phyloP scores from a whole-genome alignment of 1,284 basidiomycete genomes.

The Apiotrichum laibachii region DNA sequence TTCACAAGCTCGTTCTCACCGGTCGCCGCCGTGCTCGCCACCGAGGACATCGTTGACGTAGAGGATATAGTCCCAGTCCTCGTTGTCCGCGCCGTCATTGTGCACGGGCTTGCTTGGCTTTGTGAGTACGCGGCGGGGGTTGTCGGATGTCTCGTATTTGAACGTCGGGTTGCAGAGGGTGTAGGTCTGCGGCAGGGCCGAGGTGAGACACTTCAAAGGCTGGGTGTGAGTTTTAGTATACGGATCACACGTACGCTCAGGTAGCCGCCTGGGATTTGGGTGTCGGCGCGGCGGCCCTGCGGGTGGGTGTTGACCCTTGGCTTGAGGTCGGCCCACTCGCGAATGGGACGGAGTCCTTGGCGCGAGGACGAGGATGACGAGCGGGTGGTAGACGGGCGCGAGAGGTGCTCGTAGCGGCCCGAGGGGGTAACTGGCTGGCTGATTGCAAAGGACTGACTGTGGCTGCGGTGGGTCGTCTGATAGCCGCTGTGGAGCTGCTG shows the following conservation, averaged over 20 bases:
- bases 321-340: slow-evolving; percentile 38
- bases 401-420: slow-evolving; percentile 7
- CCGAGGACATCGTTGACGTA: slow-evolving; percentile 96
- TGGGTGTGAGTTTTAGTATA: slow-evolving; percentile 40
- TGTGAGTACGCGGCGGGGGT: slow-evolving; percentile 88
- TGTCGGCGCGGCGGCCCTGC: slow-evolving; percentile 45
- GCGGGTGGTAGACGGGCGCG: neutral
- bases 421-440: slow-evolving; percentile 42
- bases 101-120: slow-evolving; percentile 91
- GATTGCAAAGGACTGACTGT: slow-evolving; percentile 31
- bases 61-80: slow-evolving; percentile 95
- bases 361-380: slow-evolving; percentile 8
- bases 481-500: slow-evolving; percentile 2
- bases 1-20: slow-evolving; percentile 58
- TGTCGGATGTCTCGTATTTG: slow-evolving; percentile 86
- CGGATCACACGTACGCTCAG: slow-evolving; percentile 42
- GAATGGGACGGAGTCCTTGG: slow-evolving; percentile 42
- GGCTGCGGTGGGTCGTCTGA: slow-evolving; percentile 1
- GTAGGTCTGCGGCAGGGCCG: slow-evolving; percentile 81
- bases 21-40: slow-evolving; percentile 76
- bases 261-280: slow-evolving; percentile 41
- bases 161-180: slow-evolving; percentile 88
- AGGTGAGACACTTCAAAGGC: slow-evolving; percentile 85
- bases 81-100: slow-evolving; percentile 94
- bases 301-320: slow-evolving; percentile 37